phyloP scores from a whole-genome alignment of 441 rosid species.

The Omphalea diandra region DNA sequence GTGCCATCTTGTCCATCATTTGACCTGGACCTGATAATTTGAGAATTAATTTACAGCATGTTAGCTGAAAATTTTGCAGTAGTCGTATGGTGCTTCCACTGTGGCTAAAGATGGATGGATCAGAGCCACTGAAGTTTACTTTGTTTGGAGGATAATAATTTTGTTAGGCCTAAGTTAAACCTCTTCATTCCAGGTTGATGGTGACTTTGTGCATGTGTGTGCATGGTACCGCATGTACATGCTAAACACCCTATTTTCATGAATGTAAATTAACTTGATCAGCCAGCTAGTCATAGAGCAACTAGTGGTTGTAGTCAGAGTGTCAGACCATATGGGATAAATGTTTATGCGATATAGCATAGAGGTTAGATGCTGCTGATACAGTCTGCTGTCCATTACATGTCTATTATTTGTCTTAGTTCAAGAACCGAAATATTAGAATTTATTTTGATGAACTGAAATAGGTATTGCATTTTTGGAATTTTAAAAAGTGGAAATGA shows the following conservation, averaged over 20 bases:
- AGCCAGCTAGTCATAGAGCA: background rate
- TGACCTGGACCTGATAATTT: background rate
- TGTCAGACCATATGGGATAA: background rate
- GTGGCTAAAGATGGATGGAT: background rate
- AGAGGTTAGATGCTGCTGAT: background rate
- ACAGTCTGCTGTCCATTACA: background rate
- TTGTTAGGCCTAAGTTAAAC: background rate
- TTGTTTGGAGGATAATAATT: background rate
- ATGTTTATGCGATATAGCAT: background rate
- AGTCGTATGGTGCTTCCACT: background rate
- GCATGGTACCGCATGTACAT: no score
- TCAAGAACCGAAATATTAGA: background rate
- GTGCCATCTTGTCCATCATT: background rate
- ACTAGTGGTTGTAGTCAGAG: background rate
- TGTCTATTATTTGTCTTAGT: background rate
- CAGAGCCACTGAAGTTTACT: no score
- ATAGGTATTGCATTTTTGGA: background rate
- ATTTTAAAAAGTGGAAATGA: no score
- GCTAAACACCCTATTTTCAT: no score
- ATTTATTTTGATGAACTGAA: background rate
- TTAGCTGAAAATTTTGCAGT: background rate
- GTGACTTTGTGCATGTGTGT: no score
- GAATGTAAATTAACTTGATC: background rate
- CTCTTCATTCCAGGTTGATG: background rate
- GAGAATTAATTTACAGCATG: background rate